Conservation (phyloP, 305 asterid species). For the Solanum hybrid region DNA sequence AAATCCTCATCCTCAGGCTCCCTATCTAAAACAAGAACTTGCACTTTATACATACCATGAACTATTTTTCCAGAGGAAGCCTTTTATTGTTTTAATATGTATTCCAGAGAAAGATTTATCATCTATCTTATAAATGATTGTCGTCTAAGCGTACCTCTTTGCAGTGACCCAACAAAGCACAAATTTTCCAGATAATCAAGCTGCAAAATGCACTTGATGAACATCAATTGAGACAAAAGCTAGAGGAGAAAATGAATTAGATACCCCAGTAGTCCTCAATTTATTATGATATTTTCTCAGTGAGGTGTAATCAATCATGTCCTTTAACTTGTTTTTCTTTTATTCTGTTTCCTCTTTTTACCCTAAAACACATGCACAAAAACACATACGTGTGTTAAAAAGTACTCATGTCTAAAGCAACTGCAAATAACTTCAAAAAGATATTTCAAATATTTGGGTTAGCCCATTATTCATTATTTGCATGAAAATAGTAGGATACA, state of each 20-base stretch:
- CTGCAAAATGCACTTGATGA: background rate
- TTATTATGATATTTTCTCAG: background rate
- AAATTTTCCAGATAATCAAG: background rate
- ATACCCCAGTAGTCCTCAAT: background rate
- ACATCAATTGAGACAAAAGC: background rate
- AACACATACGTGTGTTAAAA: background rate
- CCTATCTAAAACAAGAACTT: background rate
- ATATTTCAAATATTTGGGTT: background rate
- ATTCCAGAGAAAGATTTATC: background rate
- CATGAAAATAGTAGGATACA: background rate
- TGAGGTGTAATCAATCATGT: background rate
- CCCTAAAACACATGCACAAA: background rate
- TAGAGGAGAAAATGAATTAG: background rate
- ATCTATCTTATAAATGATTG: background rate
- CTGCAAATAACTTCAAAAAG: background rate
- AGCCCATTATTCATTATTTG: background rate
- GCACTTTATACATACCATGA: background rate
- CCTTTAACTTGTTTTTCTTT: background rate
- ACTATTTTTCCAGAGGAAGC: background rate
- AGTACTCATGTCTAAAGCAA: background rate
- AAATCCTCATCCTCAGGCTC: background rate
- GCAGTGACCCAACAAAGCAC: background rate
- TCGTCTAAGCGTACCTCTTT: background rate
- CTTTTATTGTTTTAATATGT: background rate
- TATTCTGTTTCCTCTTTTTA: background rate